Conservation (phyloP, 2,329 filamentous ascomycete species). For the Drechslera avenae region DNA sequence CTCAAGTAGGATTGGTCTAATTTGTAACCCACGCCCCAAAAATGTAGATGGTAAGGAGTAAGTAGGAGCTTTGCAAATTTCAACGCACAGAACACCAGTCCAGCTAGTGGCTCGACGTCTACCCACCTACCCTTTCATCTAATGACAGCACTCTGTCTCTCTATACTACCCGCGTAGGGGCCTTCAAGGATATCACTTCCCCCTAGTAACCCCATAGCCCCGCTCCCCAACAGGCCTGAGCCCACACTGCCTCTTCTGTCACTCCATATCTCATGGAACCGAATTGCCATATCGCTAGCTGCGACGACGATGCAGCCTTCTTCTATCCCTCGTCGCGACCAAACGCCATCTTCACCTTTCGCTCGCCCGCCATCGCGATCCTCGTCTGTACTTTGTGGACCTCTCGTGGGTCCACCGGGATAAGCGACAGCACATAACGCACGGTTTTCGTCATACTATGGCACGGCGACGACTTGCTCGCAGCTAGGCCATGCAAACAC, state of each 20-base stretch:
- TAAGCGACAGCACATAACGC: constrained; percentile 90
- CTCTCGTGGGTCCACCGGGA: constrained; percentile 64
- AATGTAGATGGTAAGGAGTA: neutral
- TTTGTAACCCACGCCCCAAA: too few relatives aligned
- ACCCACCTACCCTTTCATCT: constrained; percentile 32
- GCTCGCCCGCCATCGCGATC: constrained; percentile 24
- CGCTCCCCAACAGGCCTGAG: constrained; percentile 54
- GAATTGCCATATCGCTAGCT: constrained; percentile 87
- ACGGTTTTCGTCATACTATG: constrained; percentile 78
- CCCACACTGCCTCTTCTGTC: constrained; percentile 55
- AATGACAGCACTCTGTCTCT: constrained; percentile 63
- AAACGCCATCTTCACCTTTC: constrained; percentile 59
- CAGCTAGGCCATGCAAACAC: constrained; percentile 96
- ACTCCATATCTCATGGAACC: constrained; percentile 96
- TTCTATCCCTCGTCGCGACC: constrained; percentile 62
- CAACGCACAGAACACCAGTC: neutral
- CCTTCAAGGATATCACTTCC: constrained; percentile 86
- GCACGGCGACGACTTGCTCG: constrained; percentile 80
- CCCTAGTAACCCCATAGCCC: constrained; percentile 61
- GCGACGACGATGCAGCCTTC: constrained; percentile 91
- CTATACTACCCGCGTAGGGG: constrained; percentile 70
- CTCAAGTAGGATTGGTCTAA: too few relatives aligned
- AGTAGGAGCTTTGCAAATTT: neutral
- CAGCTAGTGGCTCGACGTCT: neutral
- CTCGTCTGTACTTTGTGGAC: constrained; percentile 4